phyloP scores from a whole-genome alignment of 129 eudicot genomes.

The carrot (Daucus carota) region DH1_v3.0 NC_030385.2:46376501-46377000 shows the following conservation, averaged over 20 bases:
- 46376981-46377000: conserved; percentile 86
- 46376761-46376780: conserved; percentile 68
- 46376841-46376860: conserved; percentile 49
- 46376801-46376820: conserved; percentile 97
- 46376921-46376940: conserved; percentile 58
- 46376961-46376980: conserved; percentile 63
- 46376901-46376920: conserved; percentile 74
- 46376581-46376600: too few relatives aligned
- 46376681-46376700: too few relatives aligned
- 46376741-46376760: conserved; percentile 69
- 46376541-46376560: conserved; percentile 41
- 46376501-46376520: conserved; percentile 49
- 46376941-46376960: conserved; percentile 34
- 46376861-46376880: conserved; percentile 56
- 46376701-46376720: conserved; percentile 44
- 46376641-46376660: too few relatives aligned
- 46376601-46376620: too few relatives aligned
- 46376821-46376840: conserved; percentile 76
- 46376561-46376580: conserved; percentile 33
- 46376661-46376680: too few relatives aligned
- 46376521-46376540: conserved; percentile 57
- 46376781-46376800: conserved; percentile 72
- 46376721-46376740: conserved; percentile 53
- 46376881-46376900: conserved; percentile 79
- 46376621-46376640: too few relatives aligned